Evolutionary conservation across 2,329 filamentous ascomycete species (phyloP).

Genomic region (Fusarium sp.): DNA sequence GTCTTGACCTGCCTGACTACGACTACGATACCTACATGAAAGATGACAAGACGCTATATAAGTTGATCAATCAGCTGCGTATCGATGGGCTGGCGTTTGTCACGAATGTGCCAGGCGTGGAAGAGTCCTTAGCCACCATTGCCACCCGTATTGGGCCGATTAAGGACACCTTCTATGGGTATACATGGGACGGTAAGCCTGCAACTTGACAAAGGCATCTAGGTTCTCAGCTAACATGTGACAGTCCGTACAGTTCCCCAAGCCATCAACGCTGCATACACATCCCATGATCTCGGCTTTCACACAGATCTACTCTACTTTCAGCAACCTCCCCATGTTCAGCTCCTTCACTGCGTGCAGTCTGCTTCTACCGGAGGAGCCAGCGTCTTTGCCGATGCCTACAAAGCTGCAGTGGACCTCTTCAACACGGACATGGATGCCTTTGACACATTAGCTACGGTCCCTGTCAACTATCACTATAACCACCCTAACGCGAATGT

Average conservation of each 20-base stretch:
- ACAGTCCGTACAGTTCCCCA: background rate
- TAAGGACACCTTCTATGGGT: constrained; percentile 3
- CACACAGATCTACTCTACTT: constrained; percentile 6
- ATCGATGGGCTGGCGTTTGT: background rate
- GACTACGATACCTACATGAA: background rate
- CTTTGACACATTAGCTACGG: background rate
- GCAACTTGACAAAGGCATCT: background rate
- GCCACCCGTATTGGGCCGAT: background rate
- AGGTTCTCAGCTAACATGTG: background rate
- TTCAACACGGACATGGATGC: background rate
- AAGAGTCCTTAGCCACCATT: background rate
- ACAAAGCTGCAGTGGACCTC: background rate
- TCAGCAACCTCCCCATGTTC: background rate
- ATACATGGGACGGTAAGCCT: background rate
- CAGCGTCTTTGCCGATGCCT: background rate
- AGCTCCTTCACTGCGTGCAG: constrained; percentile 1
- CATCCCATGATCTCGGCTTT: background rate
- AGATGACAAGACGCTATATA: background rate
- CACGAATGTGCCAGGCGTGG: background rate
- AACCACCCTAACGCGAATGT: constrained; percentile 9
- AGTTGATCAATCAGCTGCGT: background rate
- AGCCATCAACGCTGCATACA: background rate
- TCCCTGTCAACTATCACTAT: constrained; percentile 15
- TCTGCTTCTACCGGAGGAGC: background rate
- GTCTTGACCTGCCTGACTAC: background rate